Evolutionary conservation across 768 basidiomycete genomes (phyloP).

Genomic region (Hygrocybe punicea): DNA sequence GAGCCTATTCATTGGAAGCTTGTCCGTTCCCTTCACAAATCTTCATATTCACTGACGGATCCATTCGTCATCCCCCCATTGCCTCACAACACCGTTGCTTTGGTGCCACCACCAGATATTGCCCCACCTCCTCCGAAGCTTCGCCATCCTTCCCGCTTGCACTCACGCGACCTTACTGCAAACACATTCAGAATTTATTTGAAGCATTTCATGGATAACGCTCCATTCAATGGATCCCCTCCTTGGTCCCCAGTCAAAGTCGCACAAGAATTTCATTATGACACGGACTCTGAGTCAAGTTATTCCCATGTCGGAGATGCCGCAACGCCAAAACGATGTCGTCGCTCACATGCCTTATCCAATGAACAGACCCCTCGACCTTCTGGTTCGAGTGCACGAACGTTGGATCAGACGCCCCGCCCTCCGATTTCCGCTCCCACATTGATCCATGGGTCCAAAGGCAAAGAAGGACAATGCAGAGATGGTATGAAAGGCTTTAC

Average conservation of each 20-base stretch:
- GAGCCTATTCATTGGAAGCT: conserved; percentile 55
- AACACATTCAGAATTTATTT: conserved; percentile 74
- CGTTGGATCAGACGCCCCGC: conserved; percentile 27
- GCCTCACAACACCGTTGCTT: conserved; percentile 10
- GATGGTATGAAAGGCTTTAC: conserved; percentile 62
- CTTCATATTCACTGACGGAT: conserved; percentile 45
- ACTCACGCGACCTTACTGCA: conserved; percentile 60
- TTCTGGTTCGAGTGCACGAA: background rate
- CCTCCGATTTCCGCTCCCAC: conserved; percentile 14
- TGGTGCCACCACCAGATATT: conserved; percentile 8
- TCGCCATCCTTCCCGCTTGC: conserved; percentile 70
- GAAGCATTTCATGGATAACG: conserved; percentile 75
- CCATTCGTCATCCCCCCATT: conserved; percentile 50
- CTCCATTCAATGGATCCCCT: conserved; percentile 22
- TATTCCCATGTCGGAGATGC: conserved; percentile 16
- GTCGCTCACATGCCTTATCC: conserved; percentile 1
- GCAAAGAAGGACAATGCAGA: too few species aligned
- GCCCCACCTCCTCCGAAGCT: conserved; percentile 35
- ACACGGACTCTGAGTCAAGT: background rate
- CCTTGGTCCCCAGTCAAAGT: conserved; percentile 4
- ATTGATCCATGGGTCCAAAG: background rate
- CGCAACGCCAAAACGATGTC: conserved; percentile 35
- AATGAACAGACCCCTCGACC: conserved; percentile 27
- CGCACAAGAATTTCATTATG: conserved; percentile 11
- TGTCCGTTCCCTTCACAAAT: conserved; percentile 52